Evolutionary conservation across 2,329 filamentous ascomycete genomes (phyloP).

Genomic region (Claviceps africana): DNA sequence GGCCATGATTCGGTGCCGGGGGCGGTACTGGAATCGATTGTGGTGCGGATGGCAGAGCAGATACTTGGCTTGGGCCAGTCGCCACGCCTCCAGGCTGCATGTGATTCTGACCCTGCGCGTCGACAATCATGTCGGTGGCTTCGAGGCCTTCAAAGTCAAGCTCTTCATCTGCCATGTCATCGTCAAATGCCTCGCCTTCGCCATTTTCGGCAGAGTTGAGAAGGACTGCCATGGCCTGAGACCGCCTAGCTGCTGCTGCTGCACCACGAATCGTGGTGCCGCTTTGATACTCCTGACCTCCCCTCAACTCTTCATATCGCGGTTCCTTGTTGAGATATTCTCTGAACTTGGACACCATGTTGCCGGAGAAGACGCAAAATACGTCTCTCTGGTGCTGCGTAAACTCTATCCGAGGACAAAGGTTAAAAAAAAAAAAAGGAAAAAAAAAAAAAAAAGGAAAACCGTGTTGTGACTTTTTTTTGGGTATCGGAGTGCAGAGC

Average conservation of each 20-base stretch:
- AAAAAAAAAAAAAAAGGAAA: too few species aligned
- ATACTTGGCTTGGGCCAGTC: background rate
- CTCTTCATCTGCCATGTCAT: constrained; percentile 31
- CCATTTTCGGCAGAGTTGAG: constrained; percentile 11
- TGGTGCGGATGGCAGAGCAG: constrained; percentile 5
- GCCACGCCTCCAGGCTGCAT: constrained; percentile 1
- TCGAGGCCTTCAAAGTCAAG: constrained; percentile 29
- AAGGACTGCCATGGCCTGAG: constrained; percentile 9
- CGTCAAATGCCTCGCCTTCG: constrained; percentile 24
- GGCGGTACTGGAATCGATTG: constrained; percentile 17
- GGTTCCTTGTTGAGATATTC: constrained; percentile 54
- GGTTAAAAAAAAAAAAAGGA: background rate
- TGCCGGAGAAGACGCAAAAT: constrained; percentile 93
- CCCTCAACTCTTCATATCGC: constrained; percentile 31
- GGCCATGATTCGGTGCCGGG: constrained; percentile 12
- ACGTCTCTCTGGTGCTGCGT: constrained; percentile 89
- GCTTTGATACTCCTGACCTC: constrained; percentile 13
- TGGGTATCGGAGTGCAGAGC: background rate
- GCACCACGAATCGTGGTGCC: constrained; percentile 6
- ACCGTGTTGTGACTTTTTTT: too few species aligned
- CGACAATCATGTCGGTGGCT: constrained; percentile 24
- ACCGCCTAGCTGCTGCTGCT: constrained; percentile 7
- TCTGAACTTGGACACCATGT: constrained; percentile 64
- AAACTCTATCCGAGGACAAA: constrained; percentile 49
- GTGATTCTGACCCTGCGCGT: constrained; percentile 16